Percentiles rank a stretch among this genome's conserved stretches.
These are phyloP conservation scores for Coriolopsis trogii DNA, from an alignment of 1,284 basidiomycete species.

Conservation along the genomic window DNA sequence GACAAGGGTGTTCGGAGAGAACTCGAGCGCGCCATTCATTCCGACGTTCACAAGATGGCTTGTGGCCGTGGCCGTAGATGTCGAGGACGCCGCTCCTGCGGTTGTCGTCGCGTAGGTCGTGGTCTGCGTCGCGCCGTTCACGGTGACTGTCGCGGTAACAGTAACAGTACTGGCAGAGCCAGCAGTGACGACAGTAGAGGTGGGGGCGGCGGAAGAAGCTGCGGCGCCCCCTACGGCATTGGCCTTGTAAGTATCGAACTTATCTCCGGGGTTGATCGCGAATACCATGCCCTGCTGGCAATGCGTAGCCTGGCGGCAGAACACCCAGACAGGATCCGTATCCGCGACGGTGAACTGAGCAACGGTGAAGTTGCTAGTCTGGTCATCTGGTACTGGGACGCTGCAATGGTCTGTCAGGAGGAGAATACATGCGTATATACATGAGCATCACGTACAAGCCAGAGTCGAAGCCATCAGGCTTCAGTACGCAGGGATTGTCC, in stretches of 20 bases:
- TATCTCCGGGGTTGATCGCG: conserved; percentile 59
- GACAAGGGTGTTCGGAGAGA: conserved; percentile 57
- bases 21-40: conserved; percentile 43
- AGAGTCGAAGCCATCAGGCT: conserved; percentile 53
- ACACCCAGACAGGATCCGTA: conserved; percentile 62
- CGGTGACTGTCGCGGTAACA: conserved; percentile 42
- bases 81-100: conserved; percentile 27
- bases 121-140: conserved; percentile 30
- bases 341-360: conserved; percentile 46
- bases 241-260: conserved; percentile 55
- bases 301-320: conserved; percentile 46
- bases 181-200: conserved; percentile 29
- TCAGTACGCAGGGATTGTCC: conserved; percentile 47
- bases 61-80: conserved; percentile 18
- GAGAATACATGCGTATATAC: neutral
- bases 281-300: conserved; percentile 67
- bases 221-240: conserved; percentile 48
- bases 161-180: conserved; percentile 31
- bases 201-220: too few species aligned
- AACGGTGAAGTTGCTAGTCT: conserved; percentile 47
- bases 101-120: conserved; percentile 40
- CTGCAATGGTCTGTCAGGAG: conserved; percentile 33
- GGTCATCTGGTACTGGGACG: conserved; percentile 49
- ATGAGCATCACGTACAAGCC: conserved; percentile 51
- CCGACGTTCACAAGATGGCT: conserved; percentile 57